phyloP scores from a whole-genome alignment of 306 rosid species.

The Medicago ruthenica region DNA sequence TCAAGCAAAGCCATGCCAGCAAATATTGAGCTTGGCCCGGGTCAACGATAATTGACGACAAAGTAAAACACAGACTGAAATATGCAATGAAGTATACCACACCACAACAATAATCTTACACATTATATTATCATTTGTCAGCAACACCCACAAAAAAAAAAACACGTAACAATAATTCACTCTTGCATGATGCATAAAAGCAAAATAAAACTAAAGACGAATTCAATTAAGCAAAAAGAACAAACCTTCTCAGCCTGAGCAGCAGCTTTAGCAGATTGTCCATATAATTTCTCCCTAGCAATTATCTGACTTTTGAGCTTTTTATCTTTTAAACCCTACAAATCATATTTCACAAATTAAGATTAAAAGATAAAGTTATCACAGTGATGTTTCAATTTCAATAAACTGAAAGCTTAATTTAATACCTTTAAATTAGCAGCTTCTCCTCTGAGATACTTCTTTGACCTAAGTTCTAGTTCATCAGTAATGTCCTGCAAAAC shows the following conservation, averaged over 20 bases:
- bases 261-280: constrained; percentile 75
- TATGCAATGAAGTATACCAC: constrained; percentile 12
- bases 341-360: constrained; percentile 26
- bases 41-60: neutral
- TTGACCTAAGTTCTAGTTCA: constrained; percentile 60
- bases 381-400: neutral
- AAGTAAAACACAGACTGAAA: constrained; percentile 31
- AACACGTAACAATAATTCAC: neutral
- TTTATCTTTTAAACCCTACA: constrained; percentile 73
- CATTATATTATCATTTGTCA: constrained; percentile 7
- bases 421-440: constrained; percentile 72
- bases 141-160: neutral
- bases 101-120: constrained; percentile 9
- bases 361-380: neutral
- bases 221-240: constrained; percentile 12
- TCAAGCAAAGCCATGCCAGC: neutral
- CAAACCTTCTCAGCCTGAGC: constrained; percentile 81
- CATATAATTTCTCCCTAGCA: constrained; percentile 62
- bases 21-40: neutral
- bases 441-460: constrained; percentile 87
- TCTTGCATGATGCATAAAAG: neutral
- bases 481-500: constrained; percentile 58
- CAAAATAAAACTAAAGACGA: neutral
- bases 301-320: constrained; percentile 79
- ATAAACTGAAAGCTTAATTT: neutral